A percentile compares a stretch with the other conserved stretches of the same genome.
These are phyloP conservation scores for Fusarium domesticum DNA, from an alignment of 2,329 filamentous ascomycete species.

Conservation along the genomic window DNA sequence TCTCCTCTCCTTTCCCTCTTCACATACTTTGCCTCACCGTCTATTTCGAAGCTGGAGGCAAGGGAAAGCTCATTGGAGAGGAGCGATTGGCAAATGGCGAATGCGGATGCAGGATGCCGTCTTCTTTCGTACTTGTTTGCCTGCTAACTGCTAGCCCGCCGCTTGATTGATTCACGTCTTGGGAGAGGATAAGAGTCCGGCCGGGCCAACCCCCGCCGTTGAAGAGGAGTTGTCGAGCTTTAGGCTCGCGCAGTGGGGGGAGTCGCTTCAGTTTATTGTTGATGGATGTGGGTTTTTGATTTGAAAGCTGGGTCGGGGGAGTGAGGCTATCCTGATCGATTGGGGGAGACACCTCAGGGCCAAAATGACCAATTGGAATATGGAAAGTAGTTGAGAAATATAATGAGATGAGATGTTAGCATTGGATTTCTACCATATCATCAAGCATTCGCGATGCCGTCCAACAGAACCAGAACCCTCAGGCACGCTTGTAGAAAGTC, in stretches of 20 bases:
- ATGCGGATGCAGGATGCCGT: not conserved
- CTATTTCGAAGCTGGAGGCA: not conserved
- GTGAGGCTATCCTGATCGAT: not conserved
- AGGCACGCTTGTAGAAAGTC: too few species aligned
- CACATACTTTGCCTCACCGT: not conserved
- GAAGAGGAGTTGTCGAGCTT: not conserved
- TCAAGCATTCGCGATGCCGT: too few species aligned
- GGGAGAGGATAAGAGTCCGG: too few species aligned
- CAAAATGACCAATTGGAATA: too few species aligned
- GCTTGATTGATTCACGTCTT: not conserved
- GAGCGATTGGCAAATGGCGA: not conserved
- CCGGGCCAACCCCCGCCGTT: not conserved
- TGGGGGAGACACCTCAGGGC: not conserved
- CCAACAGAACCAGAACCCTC: too few species aligned
- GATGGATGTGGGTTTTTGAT: not conserved
- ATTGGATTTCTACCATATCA: too few species aligned
- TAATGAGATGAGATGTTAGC: too few species aligned
- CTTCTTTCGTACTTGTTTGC: not conserved
- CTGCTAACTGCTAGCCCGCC: not conserved
- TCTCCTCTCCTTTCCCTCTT: not conserved
- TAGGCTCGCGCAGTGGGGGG: not conserved
- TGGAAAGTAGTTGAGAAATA: too few species aligned
- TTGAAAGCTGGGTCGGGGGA: not conserved
- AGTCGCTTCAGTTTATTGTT: not conserved
- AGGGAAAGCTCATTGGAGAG: not conserved